Base-by-base conservation (phyloP, 768 basidiomycete species). In the Amanita pseudoporphyria region DNA sequence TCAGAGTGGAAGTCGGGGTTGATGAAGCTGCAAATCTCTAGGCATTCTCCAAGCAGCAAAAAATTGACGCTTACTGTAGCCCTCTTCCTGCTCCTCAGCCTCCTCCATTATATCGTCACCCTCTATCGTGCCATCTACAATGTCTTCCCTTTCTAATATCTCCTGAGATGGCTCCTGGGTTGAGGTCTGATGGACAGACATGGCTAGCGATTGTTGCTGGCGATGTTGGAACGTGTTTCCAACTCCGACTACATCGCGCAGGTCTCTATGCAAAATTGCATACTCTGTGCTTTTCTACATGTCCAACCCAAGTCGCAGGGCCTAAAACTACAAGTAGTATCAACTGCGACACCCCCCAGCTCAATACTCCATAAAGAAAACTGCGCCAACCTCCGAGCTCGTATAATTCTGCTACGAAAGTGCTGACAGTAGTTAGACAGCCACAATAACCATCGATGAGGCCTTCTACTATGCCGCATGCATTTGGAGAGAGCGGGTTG, bases 371-470 rank as follows among this genome's bases (percentile, higher is more conserved):
- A 62, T 98, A 98, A 39, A 79, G 59, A 68, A 74, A 79, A 24
- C 81, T 79, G 58, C 75, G 79, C 63, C 77, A 62, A 28, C 70
- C 62, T 37, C 69, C 64, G 53, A 93, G 67, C 36, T 76, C 75
- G 30, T 71, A 66, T 18, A 88, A 62, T 62, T 99, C 96, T 7
- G 82, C 82, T 1, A 81, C 85, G 60, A 98, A 95, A 14, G 94
- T 98, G 63, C 87, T 91, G 57, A 99, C 77, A 1, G 96, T 99
- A 1, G 86, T 94, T 57, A 98, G 71, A 67, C 91, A 93, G 9
- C 93, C 96, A 61, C 94, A 97, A 61, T 91, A 97, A 6, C 96
- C 96, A 61, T 97, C 91, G 19, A 73, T 71, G 32, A 98, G 66
- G 1, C 91, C 94, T 60, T 88, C 84, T 36, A 97, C 64, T 16